Evolutionary conservation across 2,329 filamentous ascomycete species (phyloP).

Genomic region (Elsinoe ampelina): DNA sequence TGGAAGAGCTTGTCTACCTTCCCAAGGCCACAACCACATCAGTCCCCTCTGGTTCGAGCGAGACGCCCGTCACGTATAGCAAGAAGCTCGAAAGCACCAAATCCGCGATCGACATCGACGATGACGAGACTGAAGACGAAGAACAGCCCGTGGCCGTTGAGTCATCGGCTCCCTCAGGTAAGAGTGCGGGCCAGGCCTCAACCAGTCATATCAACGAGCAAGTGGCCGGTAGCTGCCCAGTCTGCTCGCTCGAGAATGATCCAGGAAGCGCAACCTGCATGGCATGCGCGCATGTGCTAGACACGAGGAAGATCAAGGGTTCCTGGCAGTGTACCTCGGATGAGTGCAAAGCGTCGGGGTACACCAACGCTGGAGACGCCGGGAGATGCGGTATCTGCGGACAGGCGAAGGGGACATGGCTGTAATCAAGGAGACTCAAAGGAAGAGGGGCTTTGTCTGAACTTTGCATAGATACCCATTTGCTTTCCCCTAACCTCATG

Average conservation of each 20-base stretch:
- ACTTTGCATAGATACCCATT: too few species aligned
- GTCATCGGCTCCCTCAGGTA: background rate
- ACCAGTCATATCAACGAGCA: background rate
- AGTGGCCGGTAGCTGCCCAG: constrained; percentile 37
- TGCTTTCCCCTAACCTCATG: too few species aligned
- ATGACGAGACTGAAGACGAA: background rate
- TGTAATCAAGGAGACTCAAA: background rate
- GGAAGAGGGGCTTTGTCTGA: too few species aligned
- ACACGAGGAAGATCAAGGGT: constrained; percentile 41
- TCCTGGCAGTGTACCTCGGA: constrained; percentile 56
- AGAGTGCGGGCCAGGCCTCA: background rate
- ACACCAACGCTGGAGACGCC: constrained; percentile 60
- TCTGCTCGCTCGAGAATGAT: constrained; percentile 62
- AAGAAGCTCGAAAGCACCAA: too few species aligned
- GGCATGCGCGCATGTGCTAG: constrained; percentile 62
- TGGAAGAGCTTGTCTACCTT: constrained; percentile 40
- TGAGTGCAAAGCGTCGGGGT: constrained; percentile 47
- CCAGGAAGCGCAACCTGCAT: constrained; percentile 49
- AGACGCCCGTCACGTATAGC: background rate
- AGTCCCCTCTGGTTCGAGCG: background rate
- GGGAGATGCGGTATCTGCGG: constrained; percentile 64
- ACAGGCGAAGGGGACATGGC: constrained; percentile 12
- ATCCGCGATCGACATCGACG: background rate
- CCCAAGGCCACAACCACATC: constrained; percentile 1
- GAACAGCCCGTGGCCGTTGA: too few species aligned